phyloP scores from a whole-genome alignment of 169 alveolate genomes.

The Perkinsus olseni region DNA sequence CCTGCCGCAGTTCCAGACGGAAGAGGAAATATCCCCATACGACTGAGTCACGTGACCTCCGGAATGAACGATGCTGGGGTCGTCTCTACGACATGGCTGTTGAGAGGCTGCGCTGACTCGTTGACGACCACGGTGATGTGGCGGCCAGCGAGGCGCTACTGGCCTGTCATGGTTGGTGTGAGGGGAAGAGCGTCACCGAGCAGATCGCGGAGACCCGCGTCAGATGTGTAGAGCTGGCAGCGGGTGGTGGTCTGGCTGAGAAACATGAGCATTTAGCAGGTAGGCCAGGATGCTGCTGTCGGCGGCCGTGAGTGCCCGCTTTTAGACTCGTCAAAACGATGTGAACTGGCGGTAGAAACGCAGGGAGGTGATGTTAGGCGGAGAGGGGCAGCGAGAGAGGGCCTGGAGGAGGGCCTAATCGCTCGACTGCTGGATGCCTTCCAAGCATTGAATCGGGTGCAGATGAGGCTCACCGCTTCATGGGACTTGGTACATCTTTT shows the following conservation, averaged over 20 bases:
- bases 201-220: not conserved
- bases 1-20: not conserved
- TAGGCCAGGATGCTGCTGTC: not conserved
- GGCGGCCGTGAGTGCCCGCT: not conserved
- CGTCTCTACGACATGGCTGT: not conserved
- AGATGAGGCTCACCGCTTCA: not conserved
- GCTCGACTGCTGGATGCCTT: not conserved
- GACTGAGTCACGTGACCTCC: not conserved
- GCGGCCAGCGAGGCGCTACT: not conserved
- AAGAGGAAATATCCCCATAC: not conserved
- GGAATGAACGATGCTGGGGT: not conserved
- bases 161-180: not conserved
- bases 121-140: not conserved
- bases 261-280: not conserved
- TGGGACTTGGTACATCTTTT: not conserved
- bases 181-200: not conserved
- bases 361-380: not conserved
- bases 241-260: not conserved
- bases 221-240: not conserved
- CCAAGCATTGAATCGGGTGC: not conserved
- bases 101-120: not conserved
- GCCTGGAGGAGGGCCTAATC: not conserved
- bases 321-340: not conserved
- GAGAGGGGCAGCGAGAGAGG: not conserved
- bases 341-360: not conserved